Base-by-base conservation (phyloP, 257 asterid species). In the Salvia miltiorrhiza region DNA sequence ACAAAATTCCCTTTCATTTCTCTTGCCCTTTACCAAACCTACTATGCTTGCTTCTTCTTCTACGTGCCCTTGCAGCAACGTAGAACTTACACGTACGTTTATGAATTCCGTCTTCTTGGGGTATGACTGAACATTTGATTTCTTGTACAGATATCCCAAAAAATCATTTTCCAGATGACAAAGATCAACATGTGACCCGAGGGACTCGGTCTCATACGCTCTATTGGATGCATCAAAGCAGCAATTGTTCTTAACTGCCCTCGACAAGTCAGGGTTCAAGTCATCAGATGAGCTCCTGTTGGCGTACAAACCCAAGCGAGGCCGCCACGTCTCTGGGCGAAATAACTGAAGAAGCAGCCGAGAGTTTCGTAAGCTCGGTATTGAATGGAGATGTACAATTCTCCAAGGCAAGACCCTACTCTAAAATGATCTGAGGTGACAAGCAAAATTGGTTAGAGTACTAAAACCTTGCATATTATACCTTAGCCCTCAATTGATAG, bases 231-330 rank as follows among this genome's bases (percentile, higher is more conserved):
- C 85, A 63, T 75, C 84, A 26, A 88, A 86, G 81, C 96, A 90
- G 56, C 88, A 85, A 56, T 76, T 85, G 2, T 88, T 93, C 55
- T 52, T 93, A 60, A 87, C 65, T 0, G 83, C 96, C n/a, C 80
- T 93, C 12, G 83, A 84, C 70, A 87, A 81, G 75, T 84, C 92
- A 1, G 89, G 90, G 14, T 84, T 84, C 71, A 93, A 82, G 72
- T 84, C 92, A 53, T 72, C 84, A 2, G 87, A 86, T 43, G 75
- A 54, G 50, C 68, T 93, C 70, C 76, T 93, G 76, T 45, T 93
- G 68, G 97, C 99, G 30, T 88, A 87, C 84, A 93, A 93, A 68
- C 95, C 92, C 0, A 84, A 90, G 75, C 87, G 86, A 73, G 95
- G 90, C 41, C 28, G 94, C 91, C 0, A 65, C 71, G 4, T 80